phyloP scores from a whole-genome alignment of 83 land plant species.

The Diphasiastrum complanatum region DNA sequence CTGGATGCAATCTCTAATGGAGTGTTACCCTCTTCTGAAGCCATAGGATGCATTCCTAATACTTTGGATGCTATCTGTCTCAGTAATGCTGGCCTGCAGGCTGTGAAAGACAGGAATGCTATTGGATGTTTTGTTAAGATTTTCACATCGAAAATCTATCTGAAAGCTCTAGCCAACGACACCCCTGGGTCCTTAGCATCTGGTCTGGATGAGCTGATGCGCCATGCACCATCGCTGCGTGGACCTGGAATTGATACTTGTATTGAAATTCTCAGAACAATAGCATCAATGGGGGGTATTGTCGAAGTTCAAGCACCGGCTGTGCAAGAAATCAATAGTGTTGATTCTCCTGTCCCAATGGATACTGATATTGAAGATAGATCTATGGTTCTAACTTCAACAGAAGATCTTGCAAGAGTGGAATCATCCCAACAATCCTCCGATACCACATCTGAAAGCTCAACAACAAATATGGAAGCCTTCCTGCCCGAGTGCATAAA shows the following conservation, averaged over 20 bases:
- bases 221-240: conserved; percentile 84
- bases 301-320: conserved; percentile 3
- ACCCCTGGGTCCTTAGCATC: conserved; percentile 83
- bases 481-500: conserved; percentile 77
- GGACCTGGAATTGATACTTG: conserved; percentile 83
- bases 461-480: conserved; percentile 45
- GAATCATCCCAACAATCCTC: conserved; percentile 24
- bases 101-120: conserved; percentile 67
- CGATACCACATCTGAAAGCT: conserved; percentile 41
- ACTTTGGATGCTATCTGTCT: conserved; percentile 96
- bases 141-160: conserved; percentile 68
- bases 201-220: conserved; percentile 87
- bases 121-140: conserved; percentile 70
- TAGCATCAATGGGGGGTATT: conserved; percentile 57
- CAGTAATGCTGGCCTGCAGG: conserved; percentile 77
- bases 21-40: conserved; percentile 84
- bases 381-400: conserved; percentile 7
- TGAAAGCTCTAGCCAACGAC: conserved; percentile 83
- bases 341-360: conserved; percentile 55
- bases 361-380: conserved; percentile 67
- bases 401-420: conserved; percentile 21
- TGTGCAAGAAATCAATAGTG: conserved; percentile 23
- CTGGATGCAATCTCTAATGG: conserved; percentile 68
- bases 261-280: conserved; percentile 66
- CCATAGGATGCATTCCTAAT: conserved; percentile 78